Base-by-base conservation (phyloP, 2,329 filamentous ascomycete genomes). In the Trichoderma sp. region DNA sequence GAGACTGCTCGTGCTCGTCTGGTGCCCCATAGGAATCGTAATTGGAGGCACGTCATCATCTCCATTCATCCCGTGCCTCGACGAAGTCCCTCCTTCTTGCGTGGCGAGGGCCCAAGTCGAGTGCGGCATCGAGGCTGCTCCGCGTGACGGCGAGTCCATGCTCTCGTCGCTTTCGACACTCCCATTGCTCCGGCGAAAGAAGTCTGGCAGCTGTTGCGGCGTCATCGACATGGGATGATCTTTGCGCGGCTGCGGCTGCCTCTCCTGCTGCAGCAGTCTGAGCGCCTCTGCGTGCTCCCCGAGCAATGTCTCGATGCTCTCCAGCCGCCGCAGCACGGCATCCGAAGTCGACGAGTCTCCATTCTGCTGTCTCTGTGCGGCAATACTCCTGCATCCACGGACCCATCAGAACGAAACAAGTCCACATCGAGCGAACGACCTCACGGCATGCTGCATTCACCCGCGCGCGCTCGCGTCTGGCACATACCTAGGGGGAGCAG, bases 21-120 rank as follows among this genome's bases (percentile, higher is more conserved):
- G 67, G 51, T 70, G 68, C 0, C 67, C 68, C 14, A 69, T 9
- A 0, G 68, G 68, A 51, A 70, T 70, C 3, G 66, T 70, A 41
- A 68, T 66, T 15, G 66, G 50, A 7, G 63, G 65, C 5, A 65
- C 57, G 6, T 65, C 57, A 3, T 34, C 43, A 17, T 61, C 63
- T 9, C 34, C 34, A 28, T 61, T 43, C 28, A 65, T 44, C 5
- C 63, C 63, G 17, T 44, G 63, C 15, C 63, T 34, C 12, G 63
- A 61, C 3, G 63, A 34, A 7, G 54, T 51, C 2, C 63, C 51
- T 7, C 57, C 30, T 48, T 61, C 50, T 1, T 28, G 57, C 7
- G 57, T 65, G 43, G 56, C 61, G 21, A 65, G 63, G 9, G 63
- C 57, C 63, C 63, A 65, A 3, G 63, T 65, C 10, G 63, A 60